These are phyloP conservation scores for Cordyceps fumosorosea DNA, from an alignment of 2,329 filamentous ascomycete species.

Conservation along the genomic window DNA sequence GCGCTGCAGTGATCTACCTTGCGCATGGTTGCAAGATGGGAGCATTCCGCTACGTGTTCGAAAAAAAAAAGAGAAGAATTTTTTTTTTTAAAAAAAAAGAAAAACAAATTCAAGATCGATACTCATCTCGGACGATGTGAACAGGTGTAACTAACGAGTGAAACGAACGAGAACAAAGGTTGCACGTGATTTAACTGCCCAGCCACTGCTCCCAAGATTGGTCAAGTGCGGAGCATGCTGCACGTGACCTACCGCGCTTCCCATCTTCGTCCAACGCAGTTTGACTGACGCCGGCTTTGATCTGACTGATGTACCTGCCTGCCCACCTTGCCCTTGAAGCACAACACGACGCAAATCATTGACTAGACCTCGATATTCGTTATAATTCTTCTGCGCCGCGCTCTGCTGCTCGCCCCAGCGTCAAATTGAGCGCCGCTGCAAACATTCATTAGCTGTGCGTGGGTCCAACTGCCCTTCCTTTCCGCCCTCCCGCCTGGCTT, in stretches of 20 bases:
- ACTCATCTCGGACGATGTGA: not conserved
- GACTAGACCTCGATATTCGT: conserved; percentile 11
- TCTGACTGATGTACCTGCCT: not conserved
- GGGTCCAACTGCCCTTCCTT: not conserved
- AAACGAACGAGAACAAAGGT: not conserved
- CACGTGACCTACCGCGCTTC: conserved; percentile 17
- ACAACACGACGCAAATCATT: conserved; percentile 13
- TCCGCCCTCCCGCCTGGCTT: conserved; percentile 3
- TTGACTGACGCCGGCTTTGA: not conserved
- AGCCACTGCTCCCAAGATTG: not conserved
- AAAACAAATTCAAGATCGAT: not conserved
- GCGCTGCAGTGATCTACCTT: not conserved
- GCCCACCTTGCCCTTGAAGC: not conserved
- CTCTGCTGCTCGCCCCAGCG: conserved; percentile 1
- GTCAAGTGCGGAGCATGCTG: conserved; percentile 1
- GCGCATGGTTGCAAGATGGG: not conserved
- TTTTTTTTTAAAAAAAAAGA: too few relatives aligned
- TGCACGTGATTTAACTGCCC: conserved; percentile 8
- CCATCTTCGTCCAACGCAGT: conserved; percentile 9
- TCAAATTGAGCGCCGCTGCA: not conserved
- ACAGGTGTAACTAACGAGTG: not conserved
- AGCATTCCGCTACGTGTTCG: not conserved
- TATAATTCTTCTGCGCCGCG: conserved; percentile 10
- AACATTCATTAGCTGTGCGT: conserved; percentile 11
- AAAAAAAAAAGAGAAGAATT: not conserved